Percentiles rank a stretch among this genome's conserved stretches.
Evolutionary conservation across 768 basidiomycete species (phyloP).

Genomic region (Auricularia auricula-judae): DNA sequence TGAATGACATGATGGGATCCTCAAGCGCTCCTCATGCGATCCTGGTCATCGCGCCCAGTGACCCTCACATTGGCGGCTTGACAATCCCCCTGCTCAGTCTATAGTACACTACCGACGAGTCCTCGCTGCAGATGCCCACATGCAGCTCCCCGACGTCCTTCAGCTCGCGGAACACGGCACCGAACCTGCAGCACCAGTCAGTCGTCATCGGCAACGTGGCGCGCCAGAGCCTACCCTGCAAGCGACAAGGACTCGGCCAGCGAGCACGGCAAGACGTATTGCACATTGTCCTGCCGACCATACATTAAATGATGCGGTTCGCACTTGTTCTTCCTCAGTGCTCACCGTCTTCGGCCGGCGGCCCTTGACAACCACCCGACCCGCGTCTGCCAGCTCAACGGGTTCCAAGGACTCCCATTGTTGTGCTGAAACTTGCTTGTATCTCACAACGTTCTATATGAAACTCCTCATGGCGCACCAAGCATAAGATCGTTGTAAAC

Average conservation of each 20-base stretch:
- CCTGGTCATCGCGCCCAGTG: too few relatives aligned
- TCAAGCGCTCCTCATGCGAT: too few relatives aligned
- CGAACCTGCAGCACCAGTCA: conserved; percentile 31
- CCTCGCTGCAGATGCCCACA: conserved; percentile 62
- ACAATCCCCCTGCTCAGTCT: conserved; percentile 68
- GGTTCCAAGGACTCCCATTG: conserved; percentile 58
- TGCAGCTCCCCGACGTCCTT: conserved; percentile 40
- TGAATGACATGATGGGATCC: neutral
- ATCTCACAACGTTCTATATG: neutral
- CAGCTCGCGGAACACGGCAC: conserved; percentile 43
- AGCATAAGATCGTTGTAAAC: conserved; percentile 63
- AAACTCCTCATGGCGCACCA: conserved; percentile 25
- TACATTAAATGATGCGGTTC: neutral
- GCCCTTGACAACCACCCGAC: conserved; percentile 49
- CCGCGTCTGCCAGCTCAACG: conserved; percentile 43
- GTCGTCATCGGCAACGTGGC: neutral
- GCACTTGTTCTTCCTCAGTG: conserved; percentile 2
- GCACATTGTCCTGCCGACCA: conserved; percentile 30
- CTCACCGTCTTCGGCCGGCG: conserved; percentile 40
- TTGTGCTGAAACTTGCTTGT: conserved; percentile 37
- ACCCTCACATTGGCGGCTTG: conserved; percentile 31
- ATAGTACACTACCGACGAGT: conserved; percentile 79
- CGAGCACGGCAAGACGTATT: conserved; percentile 52
- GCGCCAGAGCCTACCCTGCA: conserved; percentile 33
- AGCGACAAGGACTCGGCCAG: conserved; percentile 57